Evolutionary conservation across 2,329 filamentous ascomycete species (phyloP).

Genomic region (Curvularia eragrostidis): DNA sequence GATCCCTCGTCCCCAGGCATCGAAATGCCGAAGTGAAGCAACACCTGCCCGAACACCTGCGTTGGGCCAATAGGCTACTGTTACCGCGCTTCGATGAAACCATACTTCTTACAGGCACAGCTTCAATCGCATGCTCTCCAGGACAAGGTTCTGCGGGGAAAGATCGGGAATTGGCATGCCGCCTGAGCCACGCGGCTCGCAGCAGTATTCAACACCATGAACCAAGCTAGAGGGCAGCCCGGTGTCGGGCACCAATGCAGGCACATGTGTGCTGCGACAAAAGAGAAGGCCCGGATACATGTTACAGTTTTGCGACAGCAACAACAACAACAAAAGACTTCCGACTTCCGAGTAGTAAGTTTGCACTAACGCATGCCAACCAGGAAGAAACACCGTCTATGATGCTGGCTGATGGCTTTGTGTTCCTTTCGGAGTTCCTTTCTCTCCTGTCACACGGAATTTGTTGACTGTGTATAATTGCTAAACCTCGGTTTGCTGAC

Average conservation of each 20-base stretch:
- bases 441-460: not conserved
- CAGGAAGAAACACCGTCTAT: not conserved
- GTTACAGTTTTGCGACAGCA: not conserved
- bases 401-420: not conserved
- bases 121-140: not conserved
- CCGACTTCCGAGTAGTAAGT: too few species aligned
- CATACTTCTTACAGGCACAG: not conserved
- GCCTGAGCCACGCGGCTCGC: not conserved
- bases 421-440: too few species aligned
- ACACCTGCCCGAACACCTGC: too few species aligned
- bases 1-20: not conserved
- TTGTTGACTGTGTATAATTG: not conserved
- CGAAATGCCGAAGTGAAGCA: not conserved
- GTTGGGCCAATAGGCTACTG: not conserved
- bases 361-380: not conserved
- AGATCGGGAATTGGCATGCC: not conserved
- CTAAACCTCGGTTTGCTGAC: not conserved
- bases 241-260: not conserved
- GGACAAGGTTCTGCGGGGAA: not conserved
- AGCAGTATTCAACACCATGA: conserved; percentile 2
- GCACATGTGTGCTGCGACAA: not conserved
- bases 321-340: not conserved
- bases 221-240: not conserved
- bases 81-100: not conserved
- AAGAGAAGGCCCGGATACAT: not conserved